A percentile compares a stretch with the other conserved stretches of the same genome.
These are phyloP conservation scores for Penicillium aurantiogriseum DNA, from an alignment of 2,329 filamentous ascomycete genomes.

Conservation along the genomic window DNA sequence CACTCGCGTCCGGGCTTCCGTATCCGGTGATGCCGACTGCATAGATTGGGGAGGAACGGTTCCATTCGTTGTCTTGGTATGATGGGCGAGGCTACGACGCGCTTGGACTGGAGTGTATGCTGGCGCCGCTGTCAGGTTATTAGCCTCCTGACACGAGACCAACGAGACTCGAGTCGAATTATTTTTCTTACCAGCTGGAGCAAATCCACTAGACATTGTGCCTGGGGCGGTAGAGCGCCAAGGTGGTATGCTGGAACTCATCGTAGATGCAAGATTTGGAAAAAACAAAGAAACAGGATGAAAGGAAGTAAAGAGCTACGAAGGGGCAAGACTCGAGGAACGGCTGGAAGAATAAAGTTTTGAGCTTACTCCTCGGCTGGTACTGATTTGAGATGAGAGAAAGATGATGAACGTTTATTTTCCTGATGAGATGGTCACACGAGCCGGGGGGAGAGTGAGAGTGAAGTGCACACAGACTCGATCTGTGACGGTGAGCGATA, in stretches of 20 bases:
- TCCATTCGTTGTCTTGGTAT: slow-evolving; percentile 22
- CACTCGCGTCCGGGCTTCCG: slow-evolving; percentile 54
- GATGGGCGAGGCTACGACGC: slow-evolving; percentile 58
- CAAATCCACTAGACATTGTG: slow-evolving; percentile 30
- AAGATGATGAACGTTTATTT: background rate
- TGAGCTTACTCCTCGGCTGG: slow-evolving; percentile 7
- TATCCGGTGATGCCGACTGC: slow-evolving; percentile 33
- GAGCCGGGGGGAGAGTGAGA: background rate
- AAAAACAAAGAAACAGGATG: slow-evolving; percentile 14
- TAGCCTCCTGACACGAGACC: slow-evolving; percentile 11
- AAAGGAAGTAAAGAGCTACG: slow-evolving; percentile 17
- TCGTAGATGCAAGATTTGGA: slow-evolving; percentile 24
- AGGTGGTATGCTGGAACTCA: slow-evolving; percentile 42
- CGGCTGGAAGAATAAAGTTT: background rate
- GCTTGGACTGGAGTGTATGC: slow-evolving; percentile 63
- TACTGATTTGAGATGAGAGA: background rate
- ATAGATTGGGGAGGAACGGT: slow-evolving; percentile 27
- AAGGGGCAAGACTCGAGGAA: slow-evolving; percentile 10
- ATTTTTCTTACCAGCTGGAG: slow-evolving; percentile 33
- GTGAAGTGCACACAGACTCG: slow-evolving; percentile 4
- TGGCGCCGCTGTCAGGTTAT: slow-evolving; percentile 42
- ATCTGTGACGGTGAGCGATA: slow-evolving; percentile 1
- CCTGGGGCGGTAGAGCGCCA: slow-evolving; percentile 39
- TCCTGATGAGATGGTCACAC: background rate
- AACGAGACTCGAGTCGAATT: background rate